Evolutionary conservation across 352 stramenopile genomes (phyloP).

Genomic region (Phytophthora melonis): DNA sequence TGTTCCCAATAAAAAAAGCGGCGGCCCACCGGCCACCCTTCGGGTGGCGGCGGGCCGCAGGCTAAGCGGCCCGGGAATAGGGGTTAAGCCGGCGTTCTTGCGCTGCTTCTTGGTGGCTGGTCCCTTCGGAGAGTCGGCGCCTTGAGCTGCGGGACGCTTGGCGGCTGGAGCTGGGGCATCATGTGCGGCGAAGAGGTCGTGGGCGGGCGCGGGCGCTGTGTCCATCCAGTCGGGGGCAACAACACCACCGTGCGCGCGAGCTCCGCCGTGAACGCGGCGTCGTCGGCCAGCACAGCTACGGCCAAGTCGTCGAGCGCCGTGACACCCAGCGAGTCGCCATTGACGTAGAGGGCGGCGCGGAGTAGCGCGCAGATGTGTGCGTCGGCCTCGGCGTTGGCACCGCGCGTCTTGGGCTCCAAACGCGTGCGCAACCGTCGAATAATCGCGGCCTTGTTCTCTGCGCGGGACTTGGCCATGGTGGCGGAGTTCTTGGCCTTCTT

Average conservation of each 20-base stretch:
- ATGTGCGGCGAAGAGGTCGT: background rate
- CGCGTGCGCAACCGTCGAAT: background rate
- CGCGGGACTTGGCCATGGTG: background rate
- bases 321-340: background rate
- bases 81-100: too few species aligned
- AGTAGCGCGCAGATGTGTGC: background rate
- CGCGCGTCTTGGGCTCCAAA: background rate
- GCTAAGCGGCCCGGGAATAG: too few species aligned
- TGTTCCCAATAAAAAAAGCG: too few species aligned
- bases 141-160: too few species aligned
- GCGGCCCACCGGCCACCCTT: too few species aligned
- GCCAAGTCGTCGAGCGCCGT: background rate
- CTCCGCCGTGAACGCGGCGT: too few species aligned
- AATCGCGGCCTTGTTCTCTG: background rate
- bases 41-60: too few species aligned
- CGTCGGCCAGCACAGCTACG: background rate
- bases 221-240: background rate
- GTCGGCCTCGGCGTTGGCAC: background rate
- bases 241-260: background rate
- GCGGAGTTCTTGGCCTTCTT: too few species aligned
- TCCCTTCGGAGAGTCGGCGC: too few species aligned
- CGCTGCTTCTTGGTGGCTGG: background rate
- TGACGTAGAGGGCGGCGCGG: background rate
- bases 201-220: too few species aligned
- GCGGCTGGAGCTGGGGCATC: too few species aligned